A percentile compares a stretch with the other conserved stretches of the same genome.
Evolutionary conservation across 345 rosid species (phyloP).

Genomic region (Noccaea bulbosa): DNA sequence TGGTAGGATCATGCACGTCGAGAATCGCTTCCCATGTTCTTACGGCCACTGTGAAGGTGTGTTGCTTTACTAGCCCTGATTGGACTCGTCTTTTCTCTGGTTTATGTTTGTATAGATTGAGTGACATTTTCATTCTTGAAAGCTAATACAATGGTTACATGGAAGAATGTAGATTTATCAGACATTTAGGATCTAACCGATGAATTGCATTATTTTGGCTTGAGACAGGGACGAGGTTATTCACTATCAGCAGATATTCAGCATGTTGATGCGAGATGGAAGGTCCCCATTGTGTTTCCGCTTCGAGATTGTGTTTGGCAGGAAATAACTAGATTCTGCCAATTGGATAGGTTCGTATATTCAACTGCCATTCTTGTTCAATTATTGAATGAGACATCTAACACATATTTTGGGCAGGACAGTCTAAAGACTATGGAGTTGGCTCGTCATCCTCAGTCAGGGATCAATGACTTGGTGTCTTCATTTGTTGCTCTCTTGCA

Average conservation of each 20-base stretch:
- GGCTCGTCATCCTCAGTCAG: constrained; percentile 46
- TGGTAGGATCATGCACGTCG: constrained; percentile 79
- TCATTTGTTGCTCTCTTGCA: constrained; percentile 80
- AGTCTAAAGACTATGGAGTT: constrained; percentile 70
- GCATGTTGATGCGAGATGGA: constrained; percentile 87
- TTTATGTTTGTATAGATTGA: background rate
- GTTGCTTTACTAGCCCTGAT: constrained; percentile 13
- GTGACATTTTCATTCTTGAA: background rate
- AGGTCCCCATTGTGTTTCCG: constrained; percentile 76
- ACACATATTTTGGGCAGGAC: constrained; percentile 66
- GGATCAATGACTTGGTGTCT: constrained; percentile 84
- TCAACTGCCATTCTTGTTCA: background rate
- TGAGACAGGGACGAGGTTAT: constrained; percentile 84
- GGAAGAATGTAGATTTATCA: background rate
- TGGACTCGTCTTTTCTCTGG: background rate
- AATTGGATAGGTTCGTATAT: constrained; percentile 68
- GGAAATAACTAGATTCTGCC: constrained; percentile 72
- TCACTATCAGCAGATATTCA: constrained; percentile 96
- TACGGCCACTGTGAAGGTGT: constrained; percentile 87
- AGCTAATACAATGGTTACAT: background rate
- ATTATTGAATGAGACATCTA: constrained; percentile 46
- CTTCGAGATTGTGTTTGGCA: constrained; percentile 81
- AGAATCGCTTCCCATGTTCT: constrained; percentile 87
- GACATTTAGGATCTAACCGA: background rate
- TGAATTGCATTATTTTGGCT: background rate